phyloP scores from a whole-genome alignment of 73 alveolate genomes.

The Blepharisma stoltei region DNA sequence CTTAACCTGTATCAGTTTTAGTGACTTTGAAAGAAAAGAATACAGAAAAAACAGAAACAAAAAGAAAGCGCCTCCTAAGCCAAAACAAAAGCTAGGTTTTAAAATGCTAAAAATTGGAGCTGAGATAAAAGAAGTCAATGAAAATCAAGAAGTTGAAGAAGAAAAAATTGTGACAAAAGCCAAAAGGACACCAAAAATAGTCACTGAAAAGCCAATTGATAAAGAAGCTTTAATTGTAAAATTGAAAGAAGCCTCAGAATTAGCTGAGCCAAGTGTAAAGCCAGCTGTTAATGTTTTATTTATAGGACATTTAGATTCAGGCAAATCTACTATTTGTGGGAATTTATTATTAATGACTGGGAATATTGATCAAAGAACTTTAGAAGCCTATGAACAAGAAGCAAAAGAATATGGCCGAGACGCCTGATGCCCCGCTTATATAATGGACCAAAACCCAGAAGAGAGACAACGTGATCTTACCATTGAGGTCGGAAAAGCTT shows the following conservation, averaged over 20 bases:
- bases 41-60: background rate
- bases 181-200: background rate
- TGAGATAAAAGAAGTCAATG: background rate
- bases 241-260: background rate
- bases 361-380: slow-evolving; percentile 89
- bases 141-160: slow-evolving; percentile 2
- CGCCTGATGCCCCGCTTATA: slow-evolving; percentile 96
- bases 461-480: slow-evolving; percentile 98
- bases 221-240: background rate
- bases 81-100: background rate
- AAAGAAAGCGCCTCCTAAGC: background rate
- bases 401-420: slow-evolving; percentile 88
- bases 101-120: background rate
- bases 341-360: slow-evolving; percentile 81
- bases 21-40: background rate
- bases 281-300: slow-evolving; percentile 71
- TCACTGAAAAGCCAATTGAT: background rate
- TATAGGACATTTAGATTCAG: slow-evolving; percentile 98
- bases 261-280: background rate
- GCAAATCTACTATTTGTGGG: slow-evolving; percentile 95
- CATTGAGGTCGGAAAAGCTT: slow-evolving; percentile 98
- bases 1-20: background rate
- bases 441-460: slow-evolving; percentile 93
- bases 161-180: background rate
- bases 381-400: slow-evolving; percentile 90